Conservation (phyloP, 257 asterid genomes). For the Solanum raphanifolium region DNA sequence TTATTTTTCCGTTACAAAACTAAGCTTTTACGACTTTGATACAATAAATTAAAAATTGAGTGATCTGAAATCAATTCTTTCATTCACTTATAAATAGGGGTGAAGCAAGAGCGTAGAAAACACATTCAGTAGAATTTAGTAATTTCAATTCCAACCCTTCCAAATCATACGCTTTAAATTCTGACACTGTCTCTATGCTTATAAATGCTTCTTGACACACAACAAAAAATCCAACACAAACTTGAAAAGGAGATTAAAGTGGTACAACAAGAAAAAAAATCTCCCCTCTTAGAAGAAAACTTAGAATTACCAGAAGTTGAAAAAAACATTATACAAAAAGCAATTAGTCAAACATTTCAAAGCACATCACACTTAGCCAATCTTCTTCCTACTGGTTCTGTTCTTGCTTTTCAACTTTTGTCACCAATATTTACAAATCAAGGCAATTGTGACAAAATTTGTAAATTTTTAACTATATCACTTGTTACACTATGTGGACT, state of each 20-base stretch:
- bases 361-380: conserved; percentile 84
- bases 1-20: neutral
- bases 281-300: conserved; percentile 29
- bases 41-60: neutral
- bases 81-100: too few relatives aligned
- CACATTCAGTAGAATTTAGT: too few relatives aligned
- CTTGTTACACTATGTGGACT: conserved; percentile 56
- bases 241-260: conserved; percentile 46
- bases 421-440: conserved; percentile 69
- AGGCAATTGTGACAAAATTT: conserved; percentile 55
- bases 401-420: conserved; percentile 67
- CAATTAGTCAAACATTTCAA: conserved; percentile 70
- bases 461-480: conserved; percentile 35
- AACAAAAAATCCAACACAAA: neutral
- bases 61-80: neutral
- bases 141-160: too few relatives aligned
- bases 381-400: conserved; percentile 84
- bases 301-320: conserved; percentile 34
- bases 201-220: neutral
- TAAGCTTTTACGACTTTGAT: neutral
- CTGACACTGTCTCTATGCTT: neutral
- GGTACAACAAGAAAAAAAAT: conserved; percentile 26
- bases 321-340: conserved; percentile 57
- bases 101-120: accelerated
- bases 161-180: neutral